Conservation (phyloP, 2,329 filamentous ascomycete species). For the Pleoardoris graminearum region DNA sequence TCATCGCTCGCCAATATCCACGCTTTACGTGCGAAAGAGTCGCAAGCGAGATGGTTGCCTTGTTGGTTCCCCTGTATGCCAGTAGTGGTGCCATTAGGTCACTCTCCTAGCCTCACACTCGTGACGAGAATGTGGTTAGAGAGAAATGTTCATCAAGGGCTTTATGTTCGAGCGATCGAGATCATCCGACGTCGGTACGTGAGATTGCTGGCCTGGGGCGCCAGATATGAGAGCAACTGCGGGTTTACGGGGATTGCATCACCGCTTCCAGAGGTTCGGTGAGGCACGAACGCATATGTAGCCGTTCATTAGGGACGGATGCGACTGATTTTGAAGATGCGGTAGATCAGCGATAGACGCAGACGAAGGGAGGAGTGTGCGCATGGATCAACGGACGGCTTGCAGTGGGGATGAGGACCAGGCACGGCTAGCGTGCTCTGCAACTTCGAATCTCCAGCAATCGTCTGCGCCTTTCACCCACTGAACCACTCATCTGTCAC, state of each 20-base stretch:
- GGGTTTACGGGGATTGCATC: not conserved
- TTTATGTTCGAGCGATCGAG: too few relatives aligned
- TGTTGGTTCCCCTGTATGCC: too few relatives aligned
- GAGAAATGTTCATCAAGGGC: too few relatives aligned
- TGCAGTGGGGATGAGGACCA: not conserved
- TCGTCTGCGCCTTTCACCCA: conserved; percentile 19
- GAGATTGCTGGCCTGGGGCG: not conserved
- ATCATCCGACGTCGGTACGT: not conserved
- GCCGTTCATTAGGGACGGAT: not conserved
- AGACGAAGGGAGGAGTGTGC: not conserved
- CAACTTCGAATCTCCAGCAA: conserved; percentile 30
- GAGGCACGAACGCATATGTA: too few relatives aligned
- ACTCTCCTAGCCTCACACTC: too few relatives aligned
- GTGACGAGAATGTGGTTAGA: too few relatives aligned
- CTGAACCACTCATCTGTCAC: conserved; percentile 29
- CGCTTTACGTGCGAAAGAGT: too few relatives aligned
- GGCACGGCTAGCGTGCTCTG: conserved; percentile 9
- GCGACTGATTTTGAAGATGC: not conserved
- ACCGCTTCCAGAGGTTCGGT: not conserved
- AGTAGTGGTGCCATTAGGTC: too few relatives aligned
- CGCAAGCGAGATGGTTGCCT: too few relatives aligned
- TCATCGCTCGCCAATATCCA: too few relatives aligned
- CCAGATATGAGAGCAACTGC: not conserved
- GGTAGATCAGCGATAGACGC: not conserved
- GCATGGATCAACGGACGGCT: not conserved